Conservation (phyloP, 352 stramenopile genomes). For the Phytophthora macrochlamydospora region DNA sequence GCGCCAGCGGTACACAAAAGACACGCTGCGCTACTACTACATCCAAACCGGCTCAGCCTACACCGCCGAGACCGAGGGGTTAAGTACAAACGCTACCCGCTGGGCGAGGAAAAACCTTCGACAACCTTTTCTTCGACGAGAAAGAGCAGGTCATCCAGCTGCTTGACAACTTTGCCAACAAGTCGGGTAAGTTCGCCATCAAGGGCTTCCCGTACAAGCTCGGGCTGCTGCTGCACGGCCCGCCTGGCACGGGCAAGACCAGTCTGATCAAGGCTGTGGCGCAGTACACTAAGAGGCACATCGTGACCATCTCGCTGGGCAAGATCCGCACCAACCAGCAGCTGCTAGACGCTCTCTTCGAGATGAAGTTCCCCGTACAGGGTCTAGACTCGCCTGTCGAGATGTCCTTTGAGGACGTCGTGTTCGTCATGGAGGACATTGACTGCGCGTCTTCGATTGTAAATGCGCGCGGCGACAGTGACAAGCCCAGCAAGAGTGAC, state of each 20-base stretch:
- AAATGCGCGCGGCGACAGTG: constrained; percentile 39
- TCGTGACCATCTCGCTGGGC: constrained; percentile 74
- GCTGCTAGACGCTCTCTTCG: constrained; percentile 83
- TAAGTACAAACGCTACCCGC: constrained; percentile 74
- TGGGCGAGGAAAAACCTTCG: constrained; percentile 88
- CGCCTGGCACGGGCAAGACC: constrained; percentile 91
- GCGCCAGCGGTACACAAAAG: constrained; percentile 33
- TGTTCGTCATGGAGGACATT: constrained; percentile 93
- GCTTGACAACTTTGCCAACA: constrained; percentile 76
- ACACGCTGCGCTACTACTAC: constrained; percentile 58
- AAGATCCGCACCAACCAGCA: constrained; percentile 87
- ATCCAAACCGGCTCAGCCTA: constrained; percentile 26
- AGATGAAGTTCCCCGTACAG: constrained; percentile 67
- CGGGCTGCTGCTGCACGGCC: constrained; percentile 86
- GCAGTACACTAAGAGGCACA: constrained; percentile 75
- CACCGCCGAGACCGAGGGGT: constrained; percentile 14
- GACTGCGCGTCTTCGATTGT: constrained; percentile 87
- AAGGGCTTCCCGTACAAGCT: constrained; percentile 90
- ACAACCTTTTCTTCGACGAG: constrained; percentile 88
- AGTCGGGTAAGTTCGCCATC: constrained; percentile 85
- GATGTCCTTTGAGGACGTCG: constrained; percentile 83
- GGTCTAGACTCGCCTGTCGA: constrained; percentile 68
- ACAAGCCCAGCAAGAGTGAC: constrained; percentile 25
- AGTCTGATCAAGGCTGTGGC: constrained; percentile 90
- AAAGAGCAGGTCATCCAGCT: constrained; percentile 74